phyloP scores from a whole-genome alignment of 2,329 filamentous ascomycete species.

The Claviceps monticola region DNA sequence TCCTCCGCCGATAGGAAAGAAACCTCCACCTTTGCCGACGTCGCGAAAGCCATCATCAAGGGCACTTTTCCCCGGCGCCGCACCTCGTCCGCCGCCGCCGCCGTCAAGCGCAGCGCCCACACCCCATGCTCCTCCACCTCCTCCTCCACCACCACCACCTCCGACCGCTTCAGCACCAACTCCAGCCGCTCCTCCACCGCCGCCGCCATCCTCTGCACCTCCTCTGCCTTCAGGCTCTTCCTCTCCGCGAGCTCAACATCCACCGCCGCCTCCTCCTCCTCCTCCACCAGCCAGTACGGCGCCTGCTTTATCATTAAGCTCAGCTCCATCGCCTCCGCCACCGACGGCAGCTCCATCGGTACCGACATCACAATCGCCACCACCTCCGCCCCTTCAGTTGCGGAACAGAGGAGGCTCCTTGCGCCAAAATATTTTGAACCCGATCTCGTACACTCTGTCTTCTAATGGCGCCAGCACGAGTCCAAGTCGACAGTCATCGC shows the following conservation, averaged over 20 bases:
- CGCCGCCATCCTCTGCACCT: conserved; percentile 11
- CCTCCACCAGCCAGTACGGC: conserved; percentile 22
- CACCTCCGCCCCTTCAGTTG: conserved; percentile 20
- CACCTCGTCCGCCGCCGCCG: conserved; percentile 23
- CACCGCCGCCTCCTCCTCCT: conserved; percentile 18
- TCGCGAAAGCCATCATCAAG: conserved; percentile 41
- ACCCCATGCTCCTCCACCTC: conserved; percentile 24
- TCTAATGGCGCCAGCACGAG: conserved; percentile 45
- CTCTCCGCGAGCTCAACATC: conserved; percentile 22
- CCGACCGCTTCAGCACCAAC: conserved; percentile 25
- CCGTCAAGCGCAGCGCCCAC: conserved; percentile 22
- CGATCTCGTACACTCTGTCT: conserved; percentile 61
- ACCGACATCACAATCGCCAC: conserved; percentile 26
- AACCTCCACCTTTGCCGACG: conserved; percentile 49
- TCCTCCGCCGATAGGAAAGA: conserved; percentile 67
- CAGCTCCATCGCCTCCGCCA: conserved; percentile 17
- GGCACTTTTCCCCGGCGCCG: conserved; percentile 18
- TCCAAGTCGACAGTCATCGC: conserved; percentile 21
- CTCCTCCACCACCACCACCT: conserved; percentile 27
- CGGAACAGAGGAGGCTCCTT: conserved; percentile 33
- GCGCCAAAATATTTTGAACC: conserved; percentile 53
- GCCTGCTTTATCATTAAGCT: conserved; percentile 19
- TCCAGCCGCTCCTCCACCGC: conserved; percentile 30
- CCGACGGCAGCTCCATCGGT: conserved; percentile 12
- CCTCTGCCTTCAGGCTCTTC: conserved; percentile 15